Evolutionary conservation across 2,329 filamentous ascomycete genomes (phyloP), one percentile per base, ranked within the genome.

Genomic region (Aspergillus amoenus): DNA sequence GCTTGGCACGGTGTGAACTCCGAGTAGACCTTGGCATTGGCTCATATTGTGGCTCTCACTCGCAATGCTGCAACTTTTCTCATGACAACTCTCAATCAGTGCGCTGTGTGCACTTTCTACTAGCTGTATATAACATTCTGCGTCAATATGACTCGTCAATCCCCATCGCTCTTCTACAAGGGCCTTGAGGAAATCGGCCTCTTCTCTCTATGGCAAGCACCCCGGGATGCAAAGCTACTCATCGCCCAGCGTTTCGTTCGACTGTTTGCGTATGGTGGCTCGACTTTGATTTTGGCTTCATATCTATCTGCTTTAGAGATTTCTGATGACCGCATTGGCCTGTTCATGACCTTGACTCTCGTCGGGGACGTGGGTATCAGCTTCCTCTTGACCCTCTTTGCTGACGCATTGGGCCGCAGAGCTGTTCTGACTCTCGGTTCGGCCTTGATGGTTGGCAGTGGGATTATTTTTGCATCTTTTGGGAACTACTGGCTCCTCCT

Each of bases 311-410:
- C 80, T 18, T 71, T 88, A 12, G 71, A 75, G 0, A 80, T 86
- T 53, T 77, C 83, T 0, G 84, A 87, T 67, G 75, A 81, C 24
- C 79, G 77, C 21, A 87, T 88, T 57, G 85, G 85, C 5, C 66
- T 87, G 6, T 87, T 88, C 64, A 86, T 88, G 84, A 86, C 82
- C 0, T 71, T 88, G 39, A 88, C 85, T 0, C 76, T 88, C 13
- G 67, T 80, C 2, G 85, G 85, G 12, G 85, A 88, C 70, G 84
- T 87, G 1, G 67, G 82, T 0, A 80, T 88, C 7, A 82, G 81
- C 1, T 79, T 86, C 5, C 67, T 81, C 17, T 69, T 87, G 18
- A 84, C 85, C 0, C 76, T 87, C 1, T 77, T 86, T 52, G 84
- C 85, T 0, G 85, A 88, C 68, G 72, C 76, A 0, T 69, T 86